phyloP scores from a whole-genome alignment of 2,329 filamentous ascomycete species.

The Sporothrix luriei region DNA sequence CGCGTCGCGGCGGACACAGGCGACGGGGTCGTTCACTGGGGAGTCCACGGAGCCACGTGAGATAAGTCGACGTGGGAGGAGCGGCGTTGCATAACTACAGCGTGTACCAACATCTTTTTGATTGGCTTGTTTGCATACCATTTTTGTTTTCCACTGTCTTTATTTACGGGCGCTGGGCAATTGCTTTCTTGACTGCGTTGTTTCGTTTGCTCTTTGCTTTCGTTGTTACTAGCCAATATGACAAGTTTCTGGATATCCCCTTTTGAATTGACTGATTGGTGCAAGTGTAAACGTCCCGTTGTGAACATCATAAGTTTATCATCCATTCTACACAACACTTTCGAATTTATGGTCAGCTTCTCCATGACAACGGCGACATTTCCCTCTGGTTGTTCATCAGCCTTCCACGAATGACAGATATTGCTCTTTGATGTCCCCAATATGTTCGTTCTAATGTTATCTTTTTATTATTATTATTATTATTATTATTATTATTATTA shows the following conservation, averaged over 20 bases:
- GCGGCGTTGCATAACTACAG: not conserved
- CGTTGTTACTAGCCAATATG: not conserved
- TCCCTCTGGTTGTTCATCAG: too few relatives aligned
- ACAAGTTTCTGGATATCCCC: constrained; percentile 1
- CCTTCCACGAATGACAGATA: too few relatives aligned
- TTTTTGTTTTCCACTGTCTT: not conserved
- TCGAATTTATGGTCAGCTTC: too few relatives aligned
- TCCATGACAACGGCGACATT: too few relatives aligned
- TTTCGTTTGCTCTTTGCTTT: not conserved
- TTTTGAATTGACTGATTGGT: not conserved
- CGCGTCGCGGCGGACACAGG: not conserved
- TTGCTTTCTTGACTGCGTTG: not conserved
- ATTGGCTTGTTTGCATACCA: not conserved
- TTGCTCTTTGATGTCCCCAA: too few relatives aligned
- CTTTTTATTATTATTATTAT: too few relatives aligned
- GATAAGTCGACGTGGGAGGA: not conserved
- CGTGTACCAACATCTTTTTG: not conserved
- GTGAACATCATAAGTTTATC: not conserved
- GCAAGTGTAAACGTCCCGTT: not conserved
- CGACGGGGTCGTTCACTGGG: not conserved
- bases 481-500: too few relatives aligned
- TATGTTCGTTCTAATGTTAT: too few relatives aligned
- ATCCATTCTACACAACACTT: not conserved
- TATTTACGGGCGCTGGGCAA: constrained; percentile 1
- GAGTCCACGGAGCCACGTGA: not conserved